Conservation (phyloP, 768 basidiomycete genomes). For the Auricularia heimuer region DNA sequence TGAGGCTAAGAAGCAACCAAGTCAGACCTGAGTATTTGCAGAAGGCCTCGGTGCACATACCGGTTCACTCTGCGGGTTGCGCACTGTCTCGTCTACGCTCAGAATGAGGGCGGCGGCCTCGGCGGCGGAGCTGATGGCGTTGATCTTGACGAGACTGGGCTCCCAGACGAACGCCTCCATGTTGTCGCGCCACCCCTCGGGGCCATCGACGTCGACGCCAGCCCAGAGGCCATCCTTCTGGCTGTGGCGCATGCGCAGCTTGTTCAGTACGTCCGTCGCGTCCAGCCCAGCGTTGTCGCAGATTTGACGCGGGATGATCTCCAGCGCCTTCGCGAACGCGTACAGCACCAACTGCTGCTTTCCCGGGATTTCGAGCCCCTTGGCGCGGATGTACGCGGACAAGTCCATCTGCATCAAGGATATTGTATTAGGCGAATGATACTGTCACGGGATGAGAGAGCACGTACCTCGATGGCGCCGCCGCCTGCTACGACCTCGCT, state of each 20-base stretch:
- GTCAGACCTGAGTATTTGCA: constrained; percentile 11
- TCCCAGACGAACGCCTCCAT: constrained; percentile 99
- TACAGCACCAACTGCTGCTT: constrained; percentile 89
- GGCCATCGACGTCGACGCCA: constrained; percentile 89
- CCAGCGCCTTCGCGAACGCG: constrained; percentile 95
- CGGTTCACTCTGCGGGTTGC: constrained; percentile 88
- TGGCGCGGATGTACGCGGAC: constrained; percentile 84
- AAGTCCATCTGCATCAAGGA: constrained; percentile 71
- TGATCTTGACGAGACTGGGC: constrained; percentile 87
- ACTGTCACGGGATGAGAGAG: neutral
- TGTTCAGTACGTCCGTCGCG: constrained; percentile 94
- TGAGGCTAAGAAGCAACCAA: constrained; percentile 41
- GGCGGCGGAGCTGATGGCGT: constrained; percentile 89
- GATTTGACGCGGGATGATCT: constrained; percentile 96
- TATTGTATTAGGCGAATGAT: no score
- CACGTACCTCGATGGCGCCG: constrained; percentile 82
- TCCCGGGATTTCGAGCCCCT: constrained; percentile 88
- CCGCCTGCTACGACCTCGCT: constrained; percentile 96
- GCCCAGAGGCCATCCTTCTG: constrained; percentile 72
- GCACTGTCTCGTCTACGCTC: constrained; percentile 94
- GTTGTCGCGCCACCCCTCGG: constrained; percentile 85
- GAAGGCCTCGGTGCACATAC: constrained; percentile 35
- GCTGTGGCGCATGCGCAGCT: constrained; percentile 93
- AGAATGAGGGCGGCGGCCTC: constrained; percentile 95
- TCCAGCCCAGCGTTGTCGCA: constrained; percentile 98